Base-by-base conservation (phyloP, 257 asterid species). In the Verbascum thapsus region DNA sequence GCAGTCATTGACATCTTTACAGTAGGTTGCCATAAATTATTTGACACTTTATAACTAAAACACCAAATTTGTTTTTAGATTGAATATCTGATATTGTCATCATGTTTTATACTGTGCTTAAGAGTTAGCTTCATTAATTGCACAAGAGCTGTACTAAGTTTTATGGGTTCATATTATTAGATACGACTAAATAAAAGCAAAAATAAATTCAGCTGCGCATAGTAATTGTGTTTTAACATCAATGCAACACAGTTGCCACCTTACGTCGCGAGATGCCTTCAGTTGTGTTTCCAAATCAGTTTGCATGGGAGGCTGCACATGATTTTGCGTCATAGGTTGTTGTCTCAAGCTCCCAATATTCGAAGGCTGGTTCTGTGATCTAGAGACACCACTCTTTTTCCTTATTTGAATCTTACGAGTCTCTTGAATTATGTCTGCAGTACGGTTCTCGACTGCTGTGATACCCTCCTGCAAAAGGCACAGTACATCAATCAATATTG, bases 191-290 rank as follows among this genome's bases (percentile, higher is more conserved):
- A 63, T 45, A 19, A 42, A 18, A 47, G 39, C 9, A n/a, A 49
- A 61, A 55, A 55, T 47, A 59, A 41, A 58, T 58, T 48, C 41
- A 54, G 55, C 43, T 13, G 52, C 20, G 18, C 32, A 52, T 50
- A 39, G 5, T 15, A 26, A 56, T 30, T 39, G 48, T 68, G 44
- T 68, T 42, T 60, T 59, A 69, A 69, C 63, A 82, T 86, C 76
- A 84, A 61, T 61, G 73, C 75, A 61, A 90, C 90, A 81, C 57
- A 82, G 88, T 78, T 78, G 94, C 83, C 80, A 87, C 96, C 95
- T 90, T 94, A 94, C 96, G 83, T 94, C 98, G 81, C 99, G 99
- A 83, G 99, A 94, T 74, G 98, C 99, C 83, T 90, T 90, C 83
- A 94, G 71, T 72, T 94, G 98, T 41, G 86, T 94, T 63, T 85